Conservation (phyloP, 768 basidiomycete species). For the Pleurotus ostreatus region DNA sequence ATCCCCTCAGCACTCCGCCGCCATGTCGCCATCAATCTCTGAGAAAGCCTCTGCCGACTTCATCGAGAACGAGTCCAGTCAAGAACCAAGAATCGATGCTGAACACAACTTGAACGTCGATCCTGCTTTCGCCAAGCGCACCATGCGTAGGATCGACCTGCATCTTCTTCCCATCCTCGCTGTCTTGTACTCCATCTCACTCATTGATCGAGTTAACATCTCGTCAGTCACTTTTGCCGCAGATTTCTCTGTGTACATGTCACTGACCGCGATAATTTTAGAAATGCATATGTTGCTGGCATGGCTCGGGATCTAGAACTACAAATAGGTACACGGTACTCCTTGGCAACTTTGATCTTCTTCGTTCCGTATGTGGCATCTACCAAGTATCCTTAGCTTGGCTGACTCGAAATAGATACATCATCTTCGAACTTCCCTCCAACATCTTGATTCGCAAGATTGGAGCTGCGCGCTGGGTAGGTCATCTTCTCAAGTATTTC, state of each 20-base stretch:
- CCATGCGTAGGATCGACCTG: constrained; percentile 1
- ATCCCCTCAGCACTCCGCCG: neutral
- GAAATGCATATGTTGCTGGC: constrained; percentile 5
- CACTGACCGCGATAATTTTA: neutral
- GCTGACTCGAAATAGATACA: neutral
- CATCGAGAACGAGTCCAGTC: neutral
- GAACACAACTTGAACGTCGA: neutral
- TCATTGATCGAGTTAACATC: constrained; percentile 6
- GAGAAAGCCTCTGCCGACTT: constrained; percentile 6
- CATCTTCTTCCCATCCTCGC: constrained; percentile 4
- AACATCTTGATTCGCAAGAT: constrained; percentile 6
- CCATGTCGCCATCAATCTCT: constrained; percentile 5
- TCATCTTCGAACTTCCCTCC: constrained; percentile 6
- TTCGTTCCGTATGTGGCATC: constrained; percentile 3
- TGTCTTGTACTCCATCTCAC: constrained; percentile 1
- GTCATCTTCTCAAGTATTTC: constrained; percentile 18
- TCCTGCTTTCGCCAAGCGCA: neutral
- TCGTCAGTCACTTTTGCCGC: neutral
- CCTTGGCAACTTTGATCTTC: constrained; percentile 3
- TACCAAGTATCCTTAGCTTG: neutral
- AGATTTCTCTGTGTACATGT: neutral
- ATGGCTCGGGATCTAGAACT: constrained; percentile 2
- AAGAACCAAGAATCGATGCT: neutral
- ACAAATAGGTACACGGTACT: neutral
- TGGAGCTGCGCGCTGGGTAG: constrained; percentile 6